Evolutionary conservation across 352 stramenopile genomes (phyloP), one percentile per base, ranked within the genome.

Genomic region (Globisporangium paroecandrum): DNA sequence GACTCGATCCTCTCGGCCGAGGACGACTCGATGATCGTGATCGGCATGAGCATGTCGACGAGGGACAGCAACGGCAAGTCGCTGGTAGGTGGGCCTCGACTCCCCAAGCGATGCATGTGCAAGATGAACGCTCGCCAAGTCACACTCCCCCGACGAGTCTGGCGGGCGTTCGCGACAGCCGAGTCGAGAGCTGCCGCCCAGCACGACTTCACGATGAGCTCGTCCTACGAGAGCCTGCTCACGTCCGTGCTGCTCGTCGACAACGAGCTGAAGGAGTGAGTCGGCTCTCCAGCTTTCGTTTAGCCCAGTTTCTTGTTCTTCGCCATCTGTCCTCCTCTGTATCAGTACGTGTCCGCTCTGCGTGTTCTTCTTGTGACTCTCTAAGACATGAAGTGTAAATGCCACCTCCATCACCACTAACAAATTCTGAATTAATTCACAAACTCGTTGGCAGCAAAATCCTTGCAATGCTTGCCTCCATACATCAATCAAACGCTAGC

Each of bases 21-120:
- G 4, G 55, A 69, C 34, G 62, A 53, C 47, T 69, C 64, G 55
- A 59, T 69, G 55, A 69, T 69, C 32, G 55, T 69, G 27, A 64
- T 69, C 34, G 64, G 64, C 43, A 69, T 69, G 64, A 69, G 64
- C 64, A 58, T 62, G 55, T 69, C 64, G 27, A 64, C 64, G 22
- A 34, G 57, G 3, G 58, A 27, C n/a, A 69, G 58, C 34, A 34
- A 43, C 24, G 15, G 29, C 25, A n/a, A 29, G 32, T 24, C 32
- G 9, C 20, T 22, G 2, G 20, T 20, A 43, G 25, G 53, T 12
- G 15, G 7, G 6, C 36, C 36, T 22, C 58, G 58, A 24, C 10
- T 22, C 8, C 47, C 58, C 25, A 70, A 66, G 49, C 58, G 38
- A 22, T 70, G 65, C 38, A 38, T 49, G 58, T 70, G 65, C 51